Base-by-base conservation (phyloP, 148 eudicot genomes). In the Silene conica region DNA sequence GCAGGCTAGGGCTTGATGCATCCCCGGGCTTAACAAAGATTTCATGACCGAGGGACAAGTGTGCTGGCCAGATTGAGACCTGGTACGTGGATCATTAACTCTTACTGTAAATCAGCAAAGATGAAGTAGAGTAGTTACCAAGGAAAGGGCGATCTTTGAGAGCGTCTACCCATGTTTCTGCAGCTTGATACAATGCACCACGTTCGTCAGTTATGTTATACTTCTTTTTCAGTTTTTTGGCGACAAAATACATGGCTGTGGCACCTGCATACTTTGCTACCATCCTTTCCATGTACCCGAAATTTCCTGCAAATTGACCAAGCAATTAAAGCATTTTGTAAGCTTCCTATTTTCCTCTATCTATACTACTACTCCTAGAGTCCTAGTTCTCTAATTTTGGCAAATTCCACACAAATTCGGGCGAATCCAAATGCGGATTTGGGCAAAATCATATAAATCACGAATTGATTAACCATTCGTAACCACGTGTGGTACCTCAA, bases 81-180 rank as follows among this genome's bases (percentile, higher is more conserved):
- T 31, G 5, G 34, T 3, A 2, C 2, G 34, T 31, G 34, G 34
- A 31, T 31, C 31, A 66, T 15, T 59, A 15, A 21, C 63, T 3
- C 1, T n/a, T 7, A 41, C 46, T 38, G 38, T 69, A 15, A 12
- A 13, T 31, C 34, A 31, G 0, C 15, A 50, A 50, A 15, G 13
- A 50, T 7, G 3, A 31, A 21, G 55, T 16, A 78, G 43, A 6
- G 73, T 48, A 77, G 85, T 23, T 60, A 95, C 99, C 99, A 22
- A 90, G 96, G 87, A 81, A 92, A 71, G 88, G 80, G 52, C 90
- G 91, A 28, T 89, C 96, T 54, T 84, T 83, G 18, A 95, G 82
- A 64, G 99, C 99, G 80, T 88, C 89, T n/a, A 94, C 98, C 98
- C 98, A 94, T 71, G 91, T 88, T 76, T 92, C 98, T 67, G 97